Base-by-base conservation (phyloP, 1,284 basidiomycete species). In the Cutaneotrichosporon curvatum region DNA sequence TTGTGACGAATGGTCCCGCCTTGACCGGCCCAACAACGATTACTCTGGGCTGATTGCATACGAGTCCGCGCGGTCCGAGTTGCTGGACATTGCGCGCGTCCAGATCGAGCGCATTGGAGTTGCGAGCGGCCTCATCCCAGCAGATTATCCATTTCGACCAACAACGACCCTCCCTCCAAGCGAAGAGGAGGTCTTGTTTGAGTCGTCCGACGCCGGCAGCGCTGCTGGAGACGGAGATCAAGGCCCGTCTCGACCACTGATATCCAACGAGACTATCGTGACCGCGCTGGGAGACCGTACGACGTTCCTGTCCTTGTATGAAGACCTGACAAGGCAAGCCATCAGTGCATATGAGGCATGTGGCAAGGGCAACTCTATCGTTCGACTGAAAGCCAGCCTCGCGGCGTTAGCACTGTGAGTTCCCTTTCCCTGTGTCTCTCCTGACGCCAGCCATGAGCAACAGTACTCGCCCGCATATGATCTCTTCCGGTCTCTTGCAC, bases 341-440 rank as follows among this genome's bases (percentile, higher is more conserved):
- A 84, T 94, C 39, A 81, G 86, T 37, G 78, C 85, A 48, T 95
- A 89, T 60, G 82, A 81, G 36, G 82, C 80, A 49, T 82, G 85
- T 14, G 83, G 83, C 4, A 80, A 90, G 40, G 78, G 82, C 40
- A 85, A 92, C 60, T 88, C 86, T 59, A 85, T 87, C 1, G 71
- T 92, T 35, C 84, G 85, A 59, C 72, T 95, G 37, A 87, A 89
- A 59, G 84, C 83, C 2, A 82, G 79, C 59, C 75, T 96, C 3
- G 91, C 90, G 0, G 85, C 85, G 8, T 78, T 97, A 18, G 87
- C 95, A 58, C 68, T 84, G 87, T 91, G 73, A 58, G 85, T 74
- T 14, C 32, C 1, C 25, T 28, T 7, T 28, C 25, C 7, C 25
- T n/a, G n/a, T n/a, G n/a, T n/a, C 25, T 7, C 25, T 28, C 7